phyloP scores from a whole-genome alignment of 345 rosid species.

The Erysimum cheiranthoides region DNA sequence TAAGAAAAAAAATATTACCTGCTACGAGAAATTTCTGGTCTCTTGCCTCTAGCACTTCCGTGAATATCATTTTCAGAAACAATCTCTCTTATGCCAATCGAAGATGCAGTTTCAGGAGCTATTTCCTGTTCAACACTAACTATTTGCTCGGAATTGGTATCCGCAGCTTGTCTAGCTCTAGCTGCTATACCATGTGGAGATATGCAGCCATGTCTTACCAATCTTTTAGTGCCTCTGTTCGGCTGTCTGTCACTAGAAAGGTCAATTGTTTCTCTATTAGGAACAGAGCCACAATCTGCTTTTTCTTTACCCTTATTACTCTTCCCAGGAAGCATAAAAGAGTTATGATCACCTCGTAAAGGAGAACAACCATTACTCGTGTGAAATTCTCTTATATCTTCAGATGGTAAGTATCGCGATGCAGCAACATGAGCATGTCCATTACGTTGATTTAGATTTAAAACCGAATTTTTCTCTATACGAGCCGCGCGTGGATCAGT shows the following conservation, averaged over 20 bases:
- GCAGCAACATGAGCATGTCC: conserved; percentile 40
- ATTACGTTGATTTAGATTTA: conserved; percentile 43
- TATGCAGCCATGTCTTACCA: conserved; percentile 92
- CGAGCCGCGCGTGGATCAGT: conserved; percentile 37
- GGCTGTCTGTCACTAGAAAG: conserved; percentile 47
- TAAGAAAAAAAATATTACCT: conserved; percentile 50
- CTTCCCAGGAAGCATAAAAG: conserved; percentile 42
- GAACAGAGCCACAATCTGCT: conserved; percentile 47
- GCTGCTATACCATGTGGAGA: conserved; percentile 71
- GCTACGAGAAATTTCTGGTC: conserved; percentile 45
- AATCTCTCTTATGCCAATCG: conserved; percentile 51
- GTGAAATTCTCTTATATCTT: conserved; percentile 39
- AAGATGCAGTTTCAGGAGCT: conserved; percentile 44
- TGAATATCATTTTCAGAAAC: conserved; percentile 50
- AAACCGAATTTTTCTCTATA: conserved; percentile 37
- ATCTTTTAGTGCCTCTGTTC: conserved; percentile 57
- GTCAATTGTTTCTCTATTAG: conserved; percentile 50
- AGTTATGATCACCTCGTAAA: conserved; percentile 37
- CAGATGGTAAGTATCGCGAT: conserved; percentile 42
- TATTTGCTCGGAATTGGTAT: conserved; percentile 36
- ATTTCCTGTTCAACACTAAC: conserved; percentile 33
- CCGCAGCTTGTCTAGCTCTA: conserved; percentile 54
- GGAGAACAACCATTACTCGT: conserved; percentile 43
- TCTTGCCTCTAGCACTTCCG: conserved; percentile 61
- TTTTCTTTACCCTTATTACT: conserved; percentile 70